Percentiles rank a stretch among this genome's conserved stretches.
Evolutionary conservation across 805 yeast genomes (phyloP).

Genomic region (Candida sakaeoensis): DNA sequence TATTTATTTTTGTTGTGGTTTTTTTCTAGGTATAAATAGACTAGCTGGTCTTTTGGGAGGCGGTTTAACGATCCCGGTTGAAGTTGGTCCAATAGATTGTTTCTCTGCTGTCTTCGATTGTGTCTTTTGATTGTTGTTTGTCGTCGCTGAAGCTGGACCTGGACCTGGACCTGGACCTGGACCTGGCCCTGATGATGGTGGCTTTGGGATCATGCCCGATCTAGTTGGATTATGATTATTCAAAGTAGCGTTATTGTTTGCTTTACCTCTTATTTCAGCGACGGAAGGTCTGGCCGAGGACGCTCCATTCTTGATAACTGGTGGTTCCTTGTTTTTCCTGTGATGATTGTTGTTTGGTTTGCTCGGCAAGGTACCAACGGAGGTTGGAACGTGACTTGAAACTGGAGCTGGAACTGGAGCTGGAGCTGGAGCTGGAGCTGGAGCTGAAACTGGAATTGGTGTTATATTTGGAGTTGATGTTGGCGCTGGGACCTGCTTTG

Average conservation of each 20-base stretch:
- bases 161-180: not conserved
- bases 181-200: not conserved
- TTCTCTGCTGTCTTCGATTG: not conserved
- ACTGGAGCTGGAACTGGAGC: conserved; percentile 1
- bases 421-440: not conserved
- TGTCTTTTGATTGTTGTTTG: no score
- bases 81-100: conserved; percentile 7
- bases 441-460: not conserved
- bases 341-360: not conserved
- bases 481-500: not conserved
- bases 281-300: conserved; percentile 1
- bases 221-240: conserved; percentile 4
- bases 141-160: not conserved
- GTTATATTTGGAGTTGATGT: no score
- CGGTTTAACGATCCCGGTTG: conserved; percentile 10
- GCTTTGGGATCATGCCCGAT: conserved; percentile 5
- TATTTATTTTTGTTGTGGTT: conserved; percentile 3
- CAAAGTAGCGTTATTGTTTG: not conserved
- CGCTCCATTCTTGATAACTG: not conserved
- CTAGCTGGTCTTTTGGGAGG: conserved; percentile 6
- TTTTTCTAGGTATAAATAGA: conserved; percentile 7
- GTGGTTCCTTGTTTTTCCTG: not conserved
- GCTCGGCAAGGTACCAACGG: not conserved
- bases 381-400: not conserved
- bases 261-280: conserved; percentile 1